phyloP scores from a whole-genome alignment of 2,329 filamentous ascomycete genomes.

The Balansia obtecta region DNA sequence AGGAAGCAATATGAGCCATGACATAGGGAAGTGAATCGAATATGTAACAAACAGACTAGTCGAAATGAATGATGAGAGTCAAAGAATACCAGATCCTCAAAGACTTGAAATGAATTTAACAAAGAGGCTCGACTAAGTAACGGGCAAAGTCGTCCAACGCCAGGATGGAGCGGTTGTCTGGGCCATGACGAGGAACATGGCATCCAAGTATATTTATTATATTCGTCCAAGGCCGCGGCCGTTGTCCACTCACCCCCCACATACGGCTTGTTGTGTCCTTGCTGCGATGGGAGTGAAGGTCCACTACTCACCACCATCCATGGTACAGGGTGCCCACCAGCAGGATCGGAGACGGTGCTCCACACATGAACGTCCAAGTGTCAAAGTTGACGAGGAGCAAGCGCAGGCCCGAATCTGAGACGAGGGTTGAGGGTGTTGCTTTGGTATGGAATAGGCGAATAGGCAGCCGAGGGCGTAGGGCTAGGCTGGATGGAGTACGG shows the following conservation, averaged over 20 bases:
- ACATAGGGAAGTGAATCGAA: not conserved
- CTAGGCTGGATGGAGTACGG: too few species aligned
- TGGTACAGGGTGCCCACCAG: slow-evolving; percentile 4
- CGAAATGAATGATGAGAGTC: not conserved
- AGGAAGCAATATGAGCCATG: slow-evolving; percentile 53
- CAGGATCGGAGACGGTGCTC: slow-evolving; percentile 5
- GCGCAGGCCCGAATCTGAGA: slow-evolving; percentile 11
- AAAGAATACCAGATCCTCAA: not conserved
- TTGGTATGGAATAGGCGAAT: slow-evolving; percentile 1
- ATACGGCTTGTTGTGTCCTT: not conserved
- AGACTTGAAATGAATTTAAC: not conserved
- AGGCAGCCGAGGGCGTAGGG: too few species aligned
- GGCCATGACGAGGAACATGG: not conserved
- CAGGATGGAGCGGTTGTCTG: not conserved
- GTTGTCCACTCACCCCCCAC: not conserved
- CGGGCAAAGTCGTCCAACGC: not conserved
- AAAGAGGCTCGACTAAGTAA: not conserved
- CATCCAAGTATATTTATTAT: not conserved
- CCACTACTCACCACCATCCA: slow-evolving; percentile 1
- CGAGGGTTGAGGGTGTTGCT: slow-evolving; percentile 6
- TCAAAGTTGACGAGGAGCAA: slow-evolving; percentile 8
- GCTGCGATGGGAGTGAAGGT: slow-evolving; percentile 1
- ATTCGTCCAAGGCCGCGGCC: not conserved
- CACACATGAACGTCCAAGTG: slow-evolving; percentile 3
- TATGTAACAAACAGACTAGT: not conserved